These are phyloP conservation scores for Micromonas commoda DNA, from an alignment of 139 green algal species.

Conservation along the genomic window DNA sequence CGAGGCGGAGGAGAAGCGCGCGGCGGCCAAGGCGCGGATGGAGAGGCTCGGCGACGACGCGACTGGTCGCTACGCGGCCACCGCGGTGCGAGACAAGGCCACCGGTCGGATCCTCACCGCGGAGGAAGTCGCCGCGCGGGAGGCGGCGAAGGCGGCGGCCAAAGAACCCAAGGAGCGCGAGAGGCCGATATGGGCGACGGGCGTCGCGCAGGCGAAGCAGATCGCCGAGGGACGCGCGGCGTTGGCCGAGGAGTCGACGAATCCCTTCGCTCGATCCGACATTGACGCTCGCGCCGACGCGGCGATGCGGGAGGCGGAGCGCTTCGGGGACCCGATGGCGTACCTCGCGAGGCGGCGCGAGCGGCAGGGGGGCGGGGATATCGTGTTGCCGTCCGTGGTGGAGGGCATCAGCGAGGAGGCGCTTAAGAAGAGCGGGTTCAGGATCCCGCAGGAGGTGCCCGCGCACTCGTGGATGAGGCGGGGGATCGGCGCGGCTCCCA, in stretches of 20 bases:
- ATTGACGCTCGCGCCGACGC: constrained; percentile 48
- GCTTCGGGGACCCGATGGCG: constrained; percentile 83
- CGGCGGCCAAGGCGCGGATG: neutral
- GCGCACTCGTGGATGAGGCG: constrained; percentile 84
- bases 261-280: constrained; percentile 36
- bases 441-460: constrained; percentile 84
- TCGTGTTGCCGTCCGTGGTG: constrained; percentile 35
- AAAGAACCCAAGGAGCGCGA: neutral
- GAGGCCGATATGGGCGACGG: neutral
- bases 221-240: neutral
- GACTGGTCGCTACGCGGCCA: neutral
- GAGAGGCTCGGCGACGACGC: neutral
- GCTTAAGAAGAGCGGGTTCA: constrained; percentile 64
- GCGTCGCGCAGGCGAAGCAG: neutral
- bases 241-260: neutral
- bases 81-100: neutral
- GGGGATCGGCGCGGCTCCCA: constrained; percentile 60
- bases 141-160: neutral
- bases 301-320: constrained; percentile 28
- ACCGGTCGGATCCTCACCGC: neutral
- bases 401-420: constrained; percentile 45
- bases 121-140: neutral
- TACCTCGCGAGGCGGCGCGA: constrained; percentile 47
- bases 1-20: constrained; percentile 12
- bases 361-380: constrained; percentile 26